These are phyloP conservation scores for Plasmodium vinckei DNA, from an alignment of 169 alveolate genomes.

Conservation along the genomic window DNA sequence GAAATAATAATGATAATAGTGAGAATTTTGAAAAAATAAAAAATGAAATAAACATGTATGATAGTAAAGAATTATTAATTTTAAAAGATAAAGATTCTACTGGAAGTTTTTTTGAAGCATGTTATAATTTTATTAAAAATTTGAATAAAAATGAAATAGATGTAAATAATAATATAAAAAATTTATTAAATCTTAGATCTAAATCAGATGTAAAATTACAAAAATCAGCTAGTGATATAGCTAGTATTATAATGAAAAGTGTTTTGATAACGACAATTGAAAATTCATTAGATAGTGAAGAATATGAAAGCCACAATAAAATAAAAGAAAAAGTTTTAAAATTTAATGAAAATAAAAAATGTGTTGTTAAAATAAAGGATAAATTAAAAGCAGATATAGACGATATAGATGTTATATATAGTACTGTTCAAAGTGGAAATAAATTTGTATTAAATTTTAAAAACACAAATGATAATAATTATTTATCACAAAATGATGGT, in stretches of 20 bases:
- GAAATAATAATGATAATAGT: constrained; percentile 28
- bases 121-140: constrained; percentile 33
- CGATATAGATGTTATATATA: constrained; percentile 84
- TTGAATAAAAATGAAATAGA: constrained; percentile 35
- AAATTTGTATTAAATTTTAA: constrained; percentile 79
- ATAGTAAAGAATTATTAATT: constrained; percentile 25
- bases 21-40: constrained; percentile 40
- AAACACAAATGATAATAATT: constrained; percentile 79
- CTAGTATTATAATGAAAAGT: constrained; percentile 83
- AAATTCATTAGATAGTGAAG: constrained; percentile 84
- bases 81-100: constrained; percentile 63
- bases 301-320: constrained; percentile 79
- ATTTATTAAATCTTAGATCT: constrained; percentile 48
- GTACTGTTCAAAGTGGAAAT: constrained; percentile 87
- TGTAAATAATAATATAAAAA: constrained; percentile 22
- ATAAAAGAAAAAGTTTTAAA: constrained; percentile 79
- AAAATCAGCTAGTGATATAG: constrained; percentile 82
- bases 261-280: constrained; percentile 83
- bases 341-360: constrained; percentile 79
- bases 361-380: constrained; percentile 80
- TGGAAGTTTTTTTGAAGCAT: constrained; percentile 55
- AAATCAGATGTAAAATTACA: constrained; percentile 75
- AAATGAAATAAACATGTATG: constrained; percentile 1
- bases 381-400: constrained; percentile 79
- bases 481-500: constrained; percentile 85